A percentile compares a stretch with the other conserved stretches of the same genome.
Evolutionary conservation across 176 grass and related monocot species (phyloP).

Genomic region (Oryza punctata): DNA sequence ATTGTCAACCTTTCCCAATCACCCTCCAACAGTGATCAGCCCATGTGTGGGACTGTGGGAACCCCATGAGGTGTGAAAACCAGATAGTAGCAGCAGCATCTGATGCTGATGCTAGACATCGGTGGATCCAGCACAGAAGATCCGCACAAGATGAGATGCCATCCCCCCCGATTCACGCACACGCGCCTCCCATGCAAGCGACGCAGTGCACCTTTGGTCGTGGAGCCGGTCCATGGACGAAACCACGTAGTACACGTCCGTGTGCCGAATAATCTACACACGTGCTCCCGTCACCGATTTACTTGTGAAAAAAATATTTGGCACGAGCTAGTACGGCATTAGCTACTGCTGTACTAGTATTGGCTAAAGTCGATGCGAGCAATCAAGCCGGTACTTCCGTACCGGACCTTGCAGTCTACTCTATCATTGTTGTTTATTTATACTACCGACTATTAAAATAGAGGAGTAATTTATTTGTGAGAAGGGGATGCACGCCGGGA

Average conservation of each 20-base stretch:
- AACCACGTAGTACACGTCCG: background rate
- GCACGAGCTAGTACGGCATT: background rate
- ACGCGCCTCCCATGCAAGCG: slow-evolving; percentile 33
- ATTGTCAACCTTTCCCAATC: too few species aligned
- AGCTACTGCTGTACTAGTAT: too few species aligned
- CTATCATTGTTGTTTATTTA: too few species aligned
- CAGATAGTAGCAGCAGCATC: background rate
- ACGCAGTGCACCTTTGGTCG: background rate
- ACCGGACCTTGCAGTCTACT: too few species aligned
- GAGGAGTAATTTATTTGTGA: background rate
- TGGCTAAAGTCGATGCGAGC: background rate
- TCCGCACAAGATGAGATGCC: background rate
- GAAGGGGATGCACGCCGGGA: too few species aligned
- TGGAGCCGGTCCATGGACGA: background rate
- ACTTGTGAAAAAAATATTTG: background rate
- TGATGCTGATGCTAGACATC: background rate
- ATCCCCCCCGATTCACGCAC: background rate
- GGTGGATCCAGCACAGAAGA: background rate
- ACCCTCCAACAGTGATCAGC: too few species aligned
- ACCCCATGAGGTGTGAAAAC: background rate
- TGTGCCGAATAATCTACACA: background rate
- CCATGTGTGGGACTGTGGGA: too few species aligned
- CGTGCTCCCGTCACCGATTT: background rate
- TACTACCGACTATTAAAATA: too few species aligned
- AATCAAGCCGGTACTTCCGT: background rate